A percentile compares a stretch with the other conserved stretches of the same genome.
These are phyloP conservation scores for Tolypocladium paradoxum DNA, from an alignment of 2,329 filamentous ascomycete species.

Conservation along the genomic window DNA sequence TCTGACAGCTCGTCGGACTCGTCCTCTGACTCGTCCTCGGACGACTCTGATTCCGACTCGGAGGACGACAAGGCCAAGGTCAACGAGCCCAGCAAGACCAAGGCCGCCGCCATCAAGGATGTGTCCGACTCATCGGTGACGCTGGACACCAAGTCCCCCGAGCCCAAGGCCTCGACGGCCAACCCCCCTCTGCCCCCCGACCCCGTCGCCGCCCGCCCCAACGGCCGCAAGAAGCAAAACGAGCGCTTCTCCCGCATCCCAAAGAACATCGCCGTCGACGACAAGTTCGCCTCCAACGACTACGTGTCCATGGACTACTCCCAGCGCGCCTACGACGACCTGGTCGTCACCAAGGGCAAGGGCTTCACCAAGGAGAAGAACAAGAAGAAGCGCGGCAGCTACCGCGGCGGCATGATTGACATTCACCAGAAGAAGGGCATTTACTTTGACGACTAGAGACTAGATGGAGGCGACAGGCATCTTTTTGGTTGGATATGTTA, in stretches of 20 bases:
- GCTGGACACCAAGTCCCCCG: conserved; percentile 39
- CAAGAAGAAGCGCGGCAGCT: conserved; percentile 89
- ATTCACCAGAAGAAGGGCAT: conserved; percentile 71
- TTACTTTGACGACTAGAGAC: conserved; percentile 78
- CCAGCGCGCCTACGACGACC: conserved; percentile 73
- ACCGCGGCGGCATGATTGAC: conserved; percentile 82
- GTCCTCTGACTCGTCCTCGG: conserved; percentile 15
- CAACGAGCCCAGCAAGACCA: conserved; percentile 9
- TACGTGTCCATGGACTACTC: conserved; percentile 84
- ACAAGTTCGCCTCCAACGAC: conserved; percentile 63
- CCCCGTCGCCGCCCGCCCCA: conserved; percentile 31
- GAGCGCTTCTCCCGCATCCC: conserved; percentile 70
- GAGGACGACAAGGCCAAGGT: conserved; percentile 18
- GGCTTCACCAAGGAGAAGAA: conserved; percentile 99
- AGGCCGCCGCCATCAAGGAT: conserved; percentile 11
- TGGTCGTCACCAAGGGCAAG: conserved; percentile 87
- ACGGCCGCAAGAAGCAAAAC: conserved; percentile 41
- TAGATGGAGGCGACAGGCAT: not conserved
- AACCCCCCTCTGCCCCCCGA: conserved; percentile 44
- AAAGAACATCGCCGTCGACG: conserved; percentile 56
- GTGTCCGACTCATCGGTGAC: conserved; percentile 38
- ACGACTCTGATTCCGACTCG: conserved; percentile 22
- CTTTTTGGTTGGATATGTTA: not conserved
- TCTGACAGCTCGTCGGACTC: conserved; percentile 27
- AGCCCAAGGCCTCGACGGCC: conserved; percentile 18